Evolutionary conservation across 225 moss, liverwort and hornwort species (phyloP), one percentile per base, ranked within the genome.

Genomic region (Physcomitrellopsis africana): DNA sequence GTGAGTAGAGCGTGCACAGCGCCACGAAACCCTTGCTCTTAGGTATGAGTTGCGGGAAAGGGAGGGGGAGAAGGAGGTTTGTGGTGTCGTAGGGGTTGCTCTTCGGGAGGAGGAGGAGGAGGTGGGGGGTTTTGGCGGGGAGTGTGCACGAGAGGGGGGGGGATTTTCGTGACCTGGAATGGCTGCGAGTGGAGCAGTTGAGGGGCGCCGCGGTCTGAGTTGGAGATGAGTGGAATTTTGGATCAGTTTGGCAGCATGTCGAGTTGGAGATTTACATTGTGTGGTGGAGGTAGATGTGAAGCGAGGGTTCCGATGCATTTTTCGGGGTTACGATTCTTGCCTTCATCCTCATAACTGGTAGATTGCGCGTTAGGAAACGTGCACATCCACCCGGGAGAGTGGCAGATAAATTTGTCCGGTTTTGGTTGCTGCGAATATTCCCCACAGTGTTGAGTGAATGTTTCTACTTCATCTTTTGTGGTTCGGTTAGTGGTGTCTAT

Each of bases 1-100:
- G 97, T 97, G 57, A 77, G 91, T 85, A 0, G 24, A 13, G 9
- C 23, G 20, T 29, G 17, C 13, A 37, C 32, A 24, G 6, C 7
- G 24, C 10, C 11, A 9, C 45, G 11, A 76, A 49, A 17, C 43
- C 60, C 9, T 16, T 10, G 5, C 41, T 1, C 20, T 22, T 69
- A 48, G 32, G 32, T 37, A 4, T 37, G n/a, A 49, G 15, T 4
- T 14, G 51, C 15, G 16, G 17, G 16, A 51, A 14, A 3, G 19
- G 0, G 55, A 22, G 19, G 18, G 11, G 12, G 16, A 12, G 15
- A 37, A 2, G 3, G 32, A 37, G 32, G 32, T 24, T 24, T 24
- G 32, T 37, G 32, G 32, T 37, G 32, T 37, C 4, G 55, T 52
- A 10, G 52, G n/a, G 52, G 52, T 9, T n/a, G 51, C 29, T 29